Evolutionary conservation across 1,284 basidiomycete species (phyloP).

Genomic region (Ceratobasidium sp.): DNA sequence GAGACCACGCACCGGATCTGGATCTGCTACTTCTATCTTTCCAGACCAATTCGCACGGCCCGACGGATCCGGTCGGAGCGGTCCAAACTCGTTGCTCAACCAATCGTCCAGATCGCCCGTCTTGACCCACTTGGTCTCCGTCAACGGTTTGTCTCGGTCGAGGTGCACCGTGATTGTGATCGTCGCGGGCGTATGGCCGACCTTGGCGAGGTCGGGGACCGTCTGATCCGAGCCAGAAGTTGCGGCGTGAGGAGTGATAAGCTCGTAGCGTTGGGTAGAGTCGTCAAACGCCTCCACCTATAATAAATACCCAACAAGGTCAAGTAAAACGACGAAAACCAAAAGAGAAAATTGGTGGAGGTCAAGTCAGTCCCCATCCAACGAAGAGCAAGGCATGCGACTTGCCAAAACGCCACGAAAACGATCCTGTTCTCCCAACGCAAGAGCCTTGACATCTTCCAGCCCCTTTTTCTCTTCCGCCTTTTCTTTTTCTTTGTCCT

Average conservation of each 20-base stretch:
- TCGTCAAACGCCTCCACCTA: slow-evolving; percentile 85
- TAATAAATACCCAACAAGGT: not conserved
- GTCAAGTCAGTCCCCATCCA: slow-evolving; percentile 24
- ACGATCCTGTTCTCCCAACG: slow-evolving; percentile 50
- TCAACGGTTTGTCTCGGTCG: slow-evolving; percentile 88
- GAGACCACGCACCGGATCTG: slow-evolving; percentile 88
- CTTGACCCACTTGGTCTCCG: slow-evolving; percentile 96
- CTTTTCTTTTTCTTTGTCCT: slow-evolving; percentile 43
- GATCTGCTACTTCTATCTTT: slow-evolving; percentile 92
- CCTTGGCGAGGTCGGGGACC: slow-evolving; percentile 75
- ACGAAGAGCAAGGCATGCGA: slow-evolving; percentile 29
- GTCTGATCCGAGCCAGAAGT: slow-evolving; percentile 67
- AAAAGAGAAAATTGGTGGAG: slow-evolving; percentile 1
- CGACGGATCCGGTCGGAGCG: slow-evolving; percentile 62
- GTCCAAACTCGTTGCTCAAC: slow-evolving; percentile 88
- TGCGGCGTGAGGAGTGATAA: slow-evolving; percentile 61
- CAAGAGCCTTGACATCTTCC: slow-evolving; percentile 45
- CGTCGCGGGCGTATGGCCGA: slow-evolving; percentile 56
- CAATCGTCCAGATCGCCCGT: slow-evolving; percentile 94
- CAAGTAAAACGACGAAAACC: slow-evolving; percentile 5
- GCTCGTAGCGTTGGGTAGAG: slow-evolving; percentile 75
- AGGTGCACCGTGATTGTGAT: slow-evolving; percentile 76
- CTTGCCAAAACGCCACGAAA: slow-evolving; percentile 55
- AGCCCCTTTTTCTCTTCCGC: slow-evolving; percentile 37
- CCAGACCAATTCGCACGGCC: slow-evolving; percentile 81